Percentiles rank a stretch among this genome's conserved stretches.
These are phyloP conservation scores for Lactarius psammicola DNA, from an alignment of 768 basidiomycete genomes.

Conservation along the genomic window DNA sequence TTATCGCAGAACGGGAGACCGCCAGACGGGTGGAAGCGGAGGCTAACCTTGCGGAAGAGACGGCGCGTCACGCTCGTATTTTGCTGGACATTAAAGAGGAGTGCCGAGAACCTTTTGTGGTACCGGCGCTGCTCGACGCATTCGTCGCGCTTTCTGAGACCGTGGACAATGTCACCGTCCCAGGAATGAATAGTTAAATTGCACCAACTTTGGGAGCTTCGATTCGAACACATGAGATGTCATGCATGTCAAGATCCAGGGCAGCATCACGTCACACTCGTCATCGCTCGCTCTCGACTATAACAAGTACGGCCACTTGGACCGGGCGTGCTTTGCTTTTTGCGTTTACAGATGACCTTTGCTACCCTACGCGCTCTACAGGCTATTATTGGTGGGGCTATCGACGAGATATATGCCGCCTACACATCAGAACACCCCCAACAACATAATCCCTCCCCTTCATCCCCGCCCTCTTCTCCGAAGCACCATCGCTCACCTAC, in stretches of 20 bases:
- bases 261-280: background rate
- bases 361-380: constrained; percentile 28
- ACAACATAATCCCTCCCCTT: background rate
- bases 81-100: constrained; percentile 28
- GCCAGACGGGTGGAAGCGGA: constrained; percentile 10
- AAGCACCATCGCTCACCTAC: constrained; percentile 25
- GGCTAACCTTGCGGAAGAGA: constrained; percentile 17
- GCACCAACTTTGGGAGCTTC: constrained; percentile 5
- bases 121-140: constrained; percentile 37
- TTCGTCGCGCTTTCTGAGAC: constrained; percentile 34
- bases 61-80: constrained; percentile 17
- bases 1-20: background rate
- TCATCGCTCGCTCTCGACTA: background rate
- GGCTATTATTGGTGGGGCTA: constrained; percentile 28
- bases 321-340: background rate
- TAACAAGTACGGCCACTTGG: background rate
- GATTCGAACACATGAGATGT: constrained; percentile 6
- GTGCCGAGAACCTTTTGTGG: constrained; percentile 33
- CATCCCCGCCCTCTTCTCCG: constrained; percentile 7
- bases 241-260: background rate
- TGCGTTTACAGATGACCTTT: constrained; percentile 26
- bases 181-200: background rate
- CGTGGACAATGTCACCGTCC: constrained; percentile 20
- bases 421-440: constrained; percentile 14
- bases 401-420: constrained; percentile 28